Percentiles rank a stretch among this genome's conserved stretches.
Conservation (phyloP, 129 eudicot species). For the Flaveria sonorensis region DNA sequence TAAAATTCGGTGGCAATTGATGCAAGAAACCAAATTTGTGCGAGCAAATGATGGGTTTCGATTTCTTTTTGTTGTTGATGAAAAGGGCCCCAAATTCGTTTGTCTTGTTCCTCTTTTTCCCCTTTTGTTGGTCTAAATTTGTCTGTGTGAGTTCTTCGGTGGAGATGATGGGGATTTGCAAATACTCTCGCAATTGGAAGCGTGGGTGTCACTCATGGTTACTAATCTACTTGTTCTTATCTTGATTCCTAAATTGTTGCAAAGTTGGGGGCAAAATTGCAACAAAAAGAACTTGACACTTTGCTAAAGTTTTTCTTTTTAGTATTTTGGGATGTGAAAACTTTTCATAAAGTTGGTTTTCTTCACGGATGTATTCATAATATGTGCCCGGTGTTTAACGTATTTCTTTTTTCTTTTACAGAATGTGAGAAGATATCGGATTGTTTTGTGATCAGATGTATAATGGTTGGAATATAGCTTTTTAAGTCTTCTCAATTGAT, state of each 20-base stretch:
- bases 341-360: too few relatives aligned
- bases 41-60: neutral
- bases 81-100: slow-evolving; percentile 19
- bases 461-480: too few relatives aligned
- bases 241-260: slow-evolving; percentile 21
- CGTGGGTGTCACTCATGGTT: slow-evolving; percentile 34
- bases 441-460: too few relatives aligned
- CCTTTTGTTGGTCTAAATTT: slow-evolving; percentile 18
- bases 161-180: slow-evolving; percentile 5
- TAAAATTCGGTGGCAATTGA: slow-evolving; percentile 26
- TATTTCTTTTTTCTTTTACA: too few relatives aligned
- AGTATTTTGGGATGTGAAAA: neutral
- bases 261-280: slow-evolving; percentile 15
- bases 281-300: slow-evolving; percentile 13
- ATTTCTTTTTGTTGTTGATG: slow-evolving; percentile 18
- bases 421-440: too few relatives aligned
- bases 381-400: too few relatives aligned
- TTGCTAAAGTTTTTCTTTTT: slow-evolving; percentile 5
- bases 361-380: too few relatives aligned
- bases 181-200: slow-evolving; percentile 1
- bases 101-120: slow-evolving; percentile 20
- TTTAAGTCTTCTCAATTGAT: too few relatives aligned
- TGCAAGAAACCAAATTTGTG: slow-evolving; percentile 2
- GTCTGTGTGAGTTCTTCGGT: slow-evolving; percentile 21
- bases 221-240: slow-evolving; percentile 22